phyloP scores from a whole-genome alignment of 2,329 filamentous ascomycete genomes.

The Penicillium sp. region DNA sequence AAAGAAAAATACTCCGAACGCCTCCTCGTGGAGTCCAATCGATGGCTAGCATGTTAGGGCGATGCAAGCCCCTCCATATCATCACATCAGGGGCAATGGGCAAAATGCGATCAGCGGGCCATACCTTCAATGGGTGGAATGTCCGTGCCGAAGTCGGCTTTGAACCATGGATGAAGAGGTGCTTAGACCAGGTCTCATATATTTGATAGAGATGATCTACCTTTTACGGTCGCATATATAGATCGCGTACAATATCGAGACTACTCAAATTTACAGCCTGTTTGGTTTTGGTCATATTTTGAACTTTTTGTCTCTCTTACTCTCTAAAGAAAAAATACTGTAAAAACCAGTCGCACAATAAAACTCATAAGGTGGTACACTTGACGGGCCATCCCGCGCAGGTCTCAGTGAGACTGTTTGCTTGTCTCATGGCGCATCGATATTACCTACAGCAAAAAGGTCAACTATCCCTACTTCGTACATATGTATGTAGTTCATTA shows the following conservation, averaged over 20 bases:
- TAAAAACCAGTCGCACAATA: neutral
- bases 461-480: neutral
- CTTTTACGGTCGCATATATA: constrained; percentile 5
- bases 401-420: constrained; percentile 11
- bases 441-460: neutral
- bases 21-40: constrained; percentile 12
- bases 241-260: neutral
- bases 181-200: constrained; percentile 14
- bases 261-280: neutral
- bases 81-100: constrained; percentile 17
- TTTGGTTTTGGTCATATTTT: neutral
- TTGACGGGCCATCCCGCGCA: neutral
- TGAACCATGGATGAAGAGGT: constrained; percentile 9
- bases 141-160: constrained; percentile 10
- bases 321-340: neutral
- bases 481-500: neutral
- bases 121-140: constrained; percentile 13
- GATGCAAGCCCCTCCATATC: constrained; percentile 25
- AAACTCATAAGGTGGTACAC: neutral
- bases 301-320: neutral
- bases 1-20: constrained; percentile 13
- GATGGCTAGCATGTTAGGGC: neutral
- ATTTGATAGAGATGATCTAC: neutral
- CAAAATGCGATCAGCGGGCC: constrained; percentile 16
- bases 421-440: constrained; percentile 5